These are phyloP conservation scores for Fraxinus nigra DNA, from an alignment of 305 asterid genomes.

Conservation along the genomic window DNA sequence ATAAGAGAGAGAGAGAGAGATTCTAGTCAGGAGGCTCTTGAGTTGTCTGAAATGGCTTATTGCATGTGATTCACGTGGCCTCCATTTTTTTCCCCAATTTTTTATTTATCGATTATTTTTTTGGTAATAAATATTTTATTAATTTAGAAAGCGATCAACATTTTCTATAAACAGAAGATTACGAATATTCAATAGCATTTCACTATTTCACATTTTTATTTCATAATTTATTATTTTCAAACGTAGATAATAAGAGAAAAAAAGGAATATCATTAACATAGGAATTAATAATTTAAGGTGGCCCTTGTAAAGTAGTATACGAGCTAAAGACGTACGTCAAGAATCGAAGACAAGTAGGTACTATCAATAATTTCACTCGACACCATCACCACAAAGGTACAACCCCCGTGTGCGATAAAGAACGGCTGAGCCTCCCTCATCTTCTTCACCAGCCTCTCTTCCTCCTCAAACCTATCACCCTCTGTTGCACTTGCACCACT, in stretches of 20 bases:
- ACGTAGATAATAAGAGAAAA: too few relatives aligned
- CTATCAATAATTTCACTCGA: constrained; percentile 15
- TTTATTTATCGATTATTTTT: neutral
- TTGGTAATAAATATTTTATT: neutral
- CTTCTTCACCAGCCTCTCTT: neutral
- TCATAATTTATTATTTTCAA: neutral
- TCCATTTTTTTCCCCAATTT: neutral
- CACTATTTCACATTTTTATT: neutral
- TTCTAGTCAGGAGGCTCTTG: neutral
- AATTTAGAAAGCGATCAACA: neutral
- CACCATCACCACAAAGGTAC: constrained; percentile 18
- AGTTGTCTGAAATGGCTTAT: neutral
- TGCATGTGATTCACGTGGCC: neutral
- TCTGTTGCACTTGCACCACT: too few relatives aligned
- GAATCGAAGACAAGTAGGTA: constrained; percentile 3
- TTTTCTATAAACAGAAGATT: neutral
- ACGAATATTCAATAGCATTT: neutral
- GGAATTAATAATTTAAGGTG: neutral
- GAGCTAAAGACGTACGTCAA: constrained; percentile 4
- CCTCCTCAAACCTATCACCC: too few relatives aligned
- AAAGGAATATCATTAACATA: neutral
- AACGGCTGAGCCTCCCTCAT: neutral
- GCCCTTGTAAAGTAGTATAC: neutral
- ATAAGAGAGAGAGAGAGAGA: neutral
- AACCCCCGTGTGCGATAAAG: neutral